Percentiles rank a stretch among this genome's conserved stretches.
Evolutionary conservation across 192 early-diverging fungal genomes (phyloP).

Genomic region (Mortierella hygrophila): DNA sequence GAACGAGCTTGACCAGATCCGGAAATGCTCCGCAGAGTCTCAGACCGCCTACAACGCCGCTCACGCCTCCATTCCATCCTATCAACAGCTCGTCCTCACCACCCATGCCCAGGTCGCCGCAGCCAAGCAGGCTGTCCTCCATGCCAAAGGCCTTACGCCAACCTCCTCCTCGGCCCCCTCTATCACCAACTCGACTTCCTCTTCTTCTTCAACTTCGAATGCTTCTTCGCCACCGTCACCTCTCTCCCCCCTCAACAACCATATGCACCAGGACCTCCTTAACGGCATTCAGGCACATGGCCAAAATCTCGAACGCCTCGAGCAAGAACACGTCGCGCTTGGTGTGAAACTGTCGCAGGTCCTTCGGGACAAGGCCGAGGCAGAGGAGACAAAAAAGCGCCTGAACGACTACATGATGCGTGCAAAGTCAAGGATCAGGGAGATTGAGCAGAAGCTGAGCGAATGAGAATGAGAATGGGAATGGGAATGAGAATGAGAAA

Average conservation of each 20-base stretch:
- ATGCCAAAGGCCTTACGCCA: conserved; percentile 33
- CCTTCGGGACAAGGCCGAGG: conserved; percentile 51
- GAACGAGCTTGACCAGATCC: conserved; percentile 34
- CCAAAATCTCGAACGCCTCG: conserved; percentile 17
- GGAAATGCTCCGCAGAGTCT: conserved; percentile 25
- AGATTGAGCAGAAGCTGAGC: conserved; percentile 37
- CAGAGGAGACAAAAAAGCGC: conserved; percentile 51
- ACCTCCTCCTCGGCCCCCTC: conserved; percentile 11
- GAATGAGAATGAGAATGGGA: conserved; percentile 31
- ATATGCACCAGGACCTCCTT: neutral
- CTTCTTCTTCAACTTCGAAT: conserved; percentile 24
- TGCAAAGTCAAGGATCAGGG: conserved; percentile 52
- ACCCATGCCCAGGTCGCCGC: conserved; percentile 50
- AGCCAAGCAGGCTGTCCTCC: conserved; percentile 42
- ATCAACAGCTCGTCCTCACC: conserved; percentile 49
- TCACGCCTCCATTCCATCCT: conserved; percentile 49
- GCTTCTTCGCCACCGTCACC: conserved; percentile 50
- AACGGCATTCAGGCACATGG: neutral
- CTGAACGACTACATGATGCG: conserved; percentile 44
- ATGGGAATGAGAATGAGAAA: conserved; percentile 14
- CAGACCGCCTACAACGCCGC: conserved; percentile 45
- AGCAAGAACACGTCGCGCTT: conserved; percentile 43
- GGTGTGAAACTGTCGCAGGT: conserved; percentile 42
- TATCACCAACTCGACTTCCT: conserved; percentile 4
- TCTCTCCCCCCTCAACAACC: conserved; percentile 30